Evolutionary conservation across 148 eudicot genomes (phyloP).

Genomic region (Beta vulgaris): DNA sequence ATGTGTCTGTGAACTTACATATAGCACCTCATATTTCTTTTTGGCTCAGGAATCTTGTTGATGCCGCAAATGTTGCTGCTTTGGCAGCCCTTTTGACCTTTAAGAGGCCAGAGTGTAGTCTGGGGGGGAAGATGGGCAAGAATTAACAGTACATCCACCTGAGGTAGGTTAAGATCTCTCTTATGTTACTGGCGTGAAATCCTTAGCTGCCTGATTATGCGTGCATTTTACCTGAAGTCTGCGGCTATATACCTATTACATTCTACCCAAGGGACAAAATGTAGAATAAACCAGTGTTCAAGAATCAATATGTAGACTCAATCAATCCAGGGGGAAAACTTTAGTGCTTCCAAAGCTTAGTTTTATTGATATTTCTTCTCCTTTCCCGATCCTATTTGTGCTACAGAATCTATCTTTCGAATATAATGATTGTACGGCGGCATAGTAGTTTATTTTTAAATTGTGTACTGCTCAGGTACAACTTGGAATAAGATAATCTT

Average conservation of each 20-base stretch:
- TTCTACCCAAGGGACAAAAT: too few species aligned
- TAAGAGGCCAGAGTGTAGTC: slow-evolving; percentile 83
- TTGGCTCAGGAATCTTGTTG: slow-evolving; percentile 75
- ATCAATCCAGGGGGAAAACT: background rate
- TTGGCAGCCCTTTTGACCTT: slow-evolving; percentile 83
- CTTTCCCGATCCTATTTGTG: too few species aligned
- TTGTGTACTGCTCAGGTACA: too few species aligned
- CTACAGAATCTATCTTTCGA: too few species aligned
- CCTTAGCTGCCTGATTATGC: background rate
- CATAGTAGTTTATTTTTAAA: too few species aligned
- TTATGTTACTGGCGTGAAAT: slow-evolving; percentile 15
- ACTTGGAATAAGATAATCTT: background rate
- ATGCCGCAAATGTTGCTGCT: slow-evolving; percentile 98
- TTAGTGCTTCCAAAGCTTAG: too few species aligned
- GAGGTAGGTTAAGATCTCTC: slow-evolving; percentile 45
- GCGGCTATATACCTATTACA: background rate
- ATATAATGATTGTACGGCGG: too few species aligned
- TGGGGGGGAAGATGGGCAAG: slow-evolving; percentile 89
- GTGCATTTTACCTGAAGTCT: background rate
- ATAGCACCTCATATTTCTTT: background rate
- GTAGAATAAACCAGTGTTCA: background rate
- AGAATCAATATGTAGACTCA: background rate
- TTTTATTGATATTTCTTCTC: too few species aligned
- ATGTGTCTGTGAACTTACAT: background rate
- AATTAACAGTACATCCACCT: slow-evolving; percentile 76